Evolutionary conservation across 495 filamentous ascomycete genomes (phyloP).

Genomic region (Neurospora sp.): DNA sequence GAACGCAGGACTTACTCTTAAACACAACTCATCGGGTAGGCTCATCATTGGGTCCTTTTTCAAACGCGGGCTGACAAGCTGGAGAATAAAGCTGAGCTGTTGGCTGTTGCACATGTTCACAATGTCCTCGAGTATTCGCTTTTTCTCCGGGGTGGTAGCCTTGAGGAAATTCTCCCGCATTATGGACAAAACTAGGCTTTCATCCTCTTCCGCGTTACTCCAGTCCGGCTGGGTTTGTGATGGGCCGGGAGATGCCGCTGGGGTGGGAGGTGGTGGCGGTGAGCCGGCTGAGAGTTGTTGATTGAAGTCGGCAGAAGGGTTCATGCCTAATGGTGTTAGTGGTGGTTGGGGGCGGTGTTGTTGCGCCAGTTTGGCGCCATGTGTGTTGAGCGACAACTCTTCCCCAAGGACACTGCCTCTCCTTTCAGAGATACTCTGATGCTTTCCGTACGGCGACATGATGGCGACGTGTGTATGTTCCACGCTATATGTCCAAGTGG

Average conservation of each 20-base stretch:
- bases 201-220: slow-evolving; percentile 40
- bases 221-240: slow-evolving; percentile 42
- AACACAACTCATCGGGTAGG: slow-evolving; percentile 83
- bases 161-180: slow-evolving; percentile 43
- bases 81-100: slow-evolving; percentile 87
- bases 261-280: slow-evolving; percentile 45
- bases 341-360: slow-evolving; percentile 39
- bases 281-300: slow-evolving; percentile 38
- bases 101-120: slow-evolving; percentile 89
- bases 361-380: slow-evolving; percentile 36
- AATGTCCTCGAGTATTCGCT: slow-evolving; percentile 65
- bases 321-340: slow-evolving; percentile 44
- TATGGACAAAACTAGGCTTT: slow-evolving; percentile 40
- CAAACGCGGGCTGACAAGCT: slow-evolving; percentile 80
- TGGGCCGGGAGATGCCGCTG: slow-evolving; percentile 46
- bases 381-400: slow-evolving; percentile 35
- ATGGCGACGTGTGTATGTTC: background rate
- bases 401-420: slow-evolving; percentile 33
- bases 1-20: slow-evolving; percentile 50
- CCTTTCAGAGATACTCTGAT: slow-evolving; percentile 34
- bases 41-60: slow-evolving; percentile 92
- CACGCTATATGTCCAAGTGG: background rate
- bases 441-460: slow-evolving; percentile 32
- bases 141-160: slow-evolving; percentile 40
- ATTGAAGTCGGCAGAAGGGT: slow-evolving; percentile 45